Evolutionary conservation across 2,329 filamentous ascomycete species (phyloP), one percentile per base, ranked within the genome.

Genomic region (Davidsoniella australis): DNA sequence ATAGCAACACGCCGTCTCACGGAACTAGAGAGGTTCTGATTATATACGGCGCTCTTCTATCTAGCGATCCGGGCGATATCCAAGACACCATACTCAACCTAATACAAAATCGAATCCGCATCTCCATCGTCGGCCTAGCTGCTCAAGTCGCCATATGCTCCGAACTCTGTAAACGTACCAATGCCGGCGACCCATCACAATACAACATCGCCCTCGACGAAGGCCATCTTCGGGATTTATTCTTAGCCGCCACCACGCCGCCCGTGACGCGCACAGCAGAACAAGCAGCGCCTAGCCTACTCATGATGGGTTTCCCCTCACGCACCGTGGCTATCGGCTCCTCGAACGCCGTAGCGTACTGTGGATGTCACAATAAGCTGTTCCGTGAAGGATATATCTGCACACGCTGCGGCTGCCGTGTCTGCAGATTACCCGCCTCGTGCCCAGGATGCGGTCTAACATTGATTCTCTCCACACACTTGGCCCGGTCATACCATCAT

Each of bases 281-380:
- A 55, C 71, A 75, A 57, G 71, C 68, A 53, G 71, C 71, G 7
- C 72, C 76, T 1, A 78, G 75, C 49, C 69, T 98, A 39, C 75
- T 98, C 23, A 93, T 94, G 84, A 98, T 98, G 89, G 91, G 91
- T 4, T 98, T 98, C 59, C 91, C 91, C 0, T 93, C 85, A 5
- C 76, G 88, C 37, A 83, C 82, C 2, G 76, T 91, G 12, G 84
- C 85, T 48, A 71, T 78, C 2, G 69, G 68, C 36, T 39, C 41
- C 16, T 70, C 70, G 20, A 69, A 71, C 43, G 73, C 79, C 4
- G 67, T 73, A 48, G 87, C 82, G 52, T 77, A 91, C 54, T 98
- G 91, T 62, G 87, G 88, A 4, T 98, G 91, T 61, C 89, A 96
- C 64, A 86, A 84, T 56, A 78, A 79, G 54, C 78, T 89, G 14